Base-by-base conservation (phyloP, 805 yeast species). In the Nadsonia fulvescens region DNA sequence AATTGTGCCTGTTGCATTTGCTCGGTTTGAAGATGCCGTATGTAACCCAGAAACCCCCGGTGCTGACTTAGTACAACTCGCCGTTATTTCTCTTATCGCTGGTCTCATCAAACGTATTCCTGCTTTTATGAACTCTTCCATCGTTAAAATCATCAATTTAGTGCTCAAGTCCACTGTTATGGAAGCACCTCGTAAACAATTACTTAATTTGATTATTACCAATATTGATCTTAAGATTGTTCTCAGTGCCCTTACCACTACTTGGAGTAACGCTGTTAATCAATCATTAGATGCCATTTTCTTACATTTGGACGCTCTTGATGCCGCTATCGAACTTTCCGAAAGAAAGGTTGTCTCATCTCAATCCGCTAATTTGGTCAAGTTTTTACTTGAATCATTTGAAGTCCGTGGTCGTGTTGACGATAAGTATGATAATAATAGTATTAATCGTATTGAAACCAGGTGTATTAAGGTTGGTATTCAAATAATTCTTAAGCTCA, bases 61-160 rank as follows among this genome's bases (percentile, higher is more conserved):
- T 7, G 49, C 23, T 45, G 35, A 30, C 5, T 46, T 67, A 31
- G 44, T 81, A 18, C 89, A 81, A 44, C 57, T 78, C 9, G 66
- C 95, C 0, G 61, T 73, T 9, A 51, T 79, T 32, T 63, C 79
- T 18, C 55, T 86, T 23, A 58, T 78, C 30, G 70, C 93, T 5
- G 65, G 82, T 22, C 58, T 79, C 41, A 54, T 83, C 25, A 78
- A 73, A 49, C 70, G 78, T 38, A 70, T 89, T 37, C 95, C 98
- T 18, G 72, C 77, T 7, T 86, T 86, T 44, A 63, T 86, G 51
- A 56, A 67, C 21, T 68, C 86, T 3, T 70, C 69, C 37, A 54
- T 81, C 40, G 62, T 59, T 27, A 69, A 69, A 18, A 63, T 81
- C 22, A 51, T 83, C 26, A 52, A 55, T 24, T 56, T 71, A 4